phyloP scores from a whole-genome alignment of 352 stramenopile genomes.

The Phytophthora uliginosa region DNA sequence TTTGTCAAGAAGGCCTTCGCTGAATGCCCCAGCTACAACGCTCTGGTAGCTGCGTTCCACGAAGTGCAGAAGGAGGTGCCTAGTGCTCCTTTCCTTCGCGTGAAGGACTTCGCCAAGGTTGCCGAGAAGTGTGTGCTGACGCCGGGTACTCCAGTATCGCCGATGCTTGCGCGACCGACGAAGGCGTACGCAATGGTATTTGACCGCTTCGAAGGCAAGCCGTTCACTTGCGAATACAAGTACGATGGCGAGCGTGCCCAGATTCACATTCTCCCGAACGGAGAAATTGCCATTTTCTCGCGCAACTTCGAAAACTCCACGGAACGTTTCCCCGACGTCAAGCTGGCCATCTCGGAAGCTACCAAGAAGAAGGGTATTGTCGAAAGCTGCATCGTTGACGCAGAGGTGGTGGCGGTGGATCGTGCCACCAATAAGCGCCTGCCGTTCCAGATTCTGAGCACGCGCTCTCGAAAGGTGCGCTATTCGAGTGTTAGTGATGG shows the following conservation, averaged over 20 bases:
- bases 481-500: not conserved
- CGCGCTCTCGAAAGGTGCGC: conserved; percentile 94
- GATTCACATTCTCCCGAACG: conserved; percentile 92
- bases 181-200: conserved; percentile 98
- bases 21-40: conserved; percentile 98
- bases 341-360: conserved; percentile 76
- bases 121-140: conserved; percentile 91
- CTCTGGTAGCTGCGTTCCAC: conserved; percentile 93
- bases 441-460: conserved; percentile 99
- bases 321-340: conserved; percentile 96
- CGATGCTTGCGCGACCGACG: conserved; percentile 99
- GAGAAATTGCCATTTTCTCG: conserved; percentile 97
- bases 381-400: conserved; percentile 97
- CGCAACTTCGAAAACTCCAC: conserved; percentile 99
- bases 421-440: conserved; percentile 96
- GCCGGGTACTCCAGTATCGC: conserved; percentile 97
- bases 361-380: conserved; percentile 63
- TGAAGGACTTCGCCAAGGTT: conserved; percentile 69
- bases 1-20: conserved; percentile 99
- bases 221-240: conserved; percentile 99
- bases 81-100: conserved; percentile 55
- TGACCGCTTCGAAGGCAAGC: conserved; percentile 95
- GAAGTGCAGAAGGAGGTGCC: conserved; percentile 55
- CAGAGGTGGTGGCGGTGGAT: conserved; percentile 99
- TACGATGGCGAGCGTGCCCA: conserved; percentile 99